Conservation (phyloP, 1,284 basidiomycete species). For the Testicularia cyperi region DNA sequence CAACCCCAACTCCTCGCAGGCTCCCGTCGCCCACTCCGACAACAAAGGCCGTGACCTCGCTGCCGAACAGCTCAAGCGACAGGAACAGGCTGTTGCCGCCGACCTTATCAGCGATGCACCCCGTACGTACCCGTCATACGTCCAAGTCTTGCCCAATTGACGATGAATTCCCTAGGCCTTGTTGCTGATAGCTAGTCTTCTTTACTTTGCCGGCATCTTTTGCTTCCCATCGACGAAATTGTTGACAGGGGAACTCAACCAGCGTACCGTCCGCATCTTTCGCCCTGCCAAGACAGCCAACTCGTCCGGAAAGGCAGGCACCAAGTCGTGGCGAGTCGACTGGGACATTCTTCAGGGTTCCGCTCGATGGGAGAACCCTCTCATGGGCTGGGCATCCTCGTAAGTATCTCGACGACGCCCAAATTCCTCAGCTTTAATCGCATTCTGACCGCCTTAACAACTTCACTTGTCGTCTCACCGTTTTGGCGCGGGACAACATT, state of each 20-base stretch:
- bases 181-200: too few relatives aligned
- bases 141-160: too few relatives aligned
- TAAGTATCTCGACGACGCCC: constrained; percentile 20
- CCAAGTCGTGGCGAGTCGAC: constrained; percentile 88
- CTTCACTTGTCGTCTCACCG: too few relatives aligned
- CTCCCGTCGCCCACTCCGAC: constrained; percentile 19
- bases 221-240: too few relatives aligned
- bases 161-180: too few relatives aligned
- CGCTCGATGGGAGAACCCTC: constrained; percentile 95
- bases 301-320: constrained; percentile 84
- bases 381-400: constrained; percentile 85
- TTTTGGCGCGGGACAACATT: too few relatives aligned
- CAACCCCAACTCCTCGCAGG: constrained; percentile 25
- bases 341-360: constrained; percentile 86
- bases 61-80: constrained; percentile 43
- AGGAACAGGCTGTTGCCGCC: constrained; percentile 33
- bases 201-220: too few relatives aligned
- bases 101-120: constrained; percentile 50
- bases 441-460: too few relatives aligned
- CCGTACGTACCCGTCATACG: constrained; percentile 14
- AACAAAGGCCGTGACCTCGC: constrained; percentile 36
- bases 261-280: constrained; percentile 87
- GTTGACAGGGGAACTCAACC: constrained; percentile 73
- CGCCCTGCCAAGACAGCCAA: constrained; percentile 92
- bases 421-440: background rate